Base-by-base conservation (phyloP, 768 basidiomycete genomes). In the Leccinum broughii region DNA sequence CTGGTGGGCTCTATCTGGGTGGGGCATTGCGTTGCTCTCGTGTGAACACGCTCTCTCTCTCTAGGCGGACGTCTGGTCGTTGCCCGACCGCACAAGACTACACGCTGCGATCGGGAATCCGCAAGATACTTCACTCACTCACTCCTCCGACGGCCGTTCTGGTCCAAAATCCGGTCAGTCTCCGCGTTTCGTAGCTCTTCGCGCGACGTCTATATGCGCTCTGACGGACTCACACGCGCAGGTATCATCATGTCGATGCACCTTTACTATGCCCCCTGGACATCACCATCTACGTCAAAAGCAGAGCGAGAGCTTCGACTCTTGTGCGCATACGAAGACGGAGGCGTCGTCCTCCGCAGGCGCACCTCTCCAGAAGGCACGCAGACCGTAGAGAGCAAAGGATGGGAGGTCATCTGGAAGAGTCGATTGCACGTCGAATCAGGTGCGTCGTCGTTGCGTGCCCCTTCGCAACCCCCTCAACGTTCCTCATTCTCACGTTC, bases 231-330 rank as follows among this genome's bases (percentile, higher is more conserved):
- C 26, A 26, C 59, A 88, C 11, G 24, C 28, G 26, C 50, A 92
- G 94, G 94, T 1, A 88, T 95, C 52, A 86, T 97, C 67, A 99
- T 98, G 96, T 85, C 90, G 0, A 71, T 95, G 62, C 88, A 92
- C 67, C 76, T 97, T 1, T 86, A 84, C 55, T 72, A 76, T 44
- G 65, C 70, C 51, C 56, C 70, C 1, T 55, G 59, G 57, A 64
- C 64, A 30, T 61, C 75, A n/a, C 68, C 80, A 17, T 71, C 77
- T 37, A 70, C 73, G 1, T 68, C 74, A 48, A 60, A 62, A 20
- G 69, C 70, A 0, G 64, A 64, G 13, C 70, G 68, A 11, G 78
- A 81, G 17, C 77, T 95, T 3, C 80, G 85, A 2, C 73, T 96
- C 5, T 70, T 95, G 0, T 81, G 85, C 44, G 92, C 85, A 1